Conservation (phyloP, 306 rosid species). For the Malus orientalis region DNA sequence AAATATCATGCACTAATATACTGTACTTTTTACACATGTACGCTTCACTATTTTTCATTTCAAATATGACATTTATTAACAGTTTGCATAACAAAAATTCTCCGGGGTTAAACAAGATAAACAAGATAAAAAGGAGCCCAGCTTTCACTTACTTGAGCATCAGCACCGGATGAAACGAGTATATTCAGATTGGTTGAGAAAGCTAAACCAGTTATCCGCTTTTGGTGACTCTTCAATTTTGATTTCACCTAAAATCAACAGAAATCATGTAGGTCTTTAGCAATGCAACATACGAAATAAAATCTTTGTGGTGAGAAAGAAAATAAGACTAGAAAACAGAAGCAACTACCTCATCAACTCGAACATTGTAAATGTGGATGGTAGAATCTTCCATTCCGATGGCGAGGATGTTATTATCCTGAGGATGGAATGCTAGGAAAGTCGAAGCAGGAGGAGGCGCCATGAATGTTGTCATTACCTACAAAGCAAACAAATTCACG, state of each 20-base stretch:
- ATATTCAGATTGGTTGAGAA: slow-evolving; percentile 68
- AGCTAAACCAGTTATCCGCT: slow-evolving; percentile 74
- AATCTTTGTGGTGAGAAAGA: not conserved
- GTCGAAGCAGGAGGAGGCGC: slow-evolving; percentile 76
- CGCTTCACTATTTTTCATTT: no score
- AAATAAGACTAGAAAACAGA: not conserved
- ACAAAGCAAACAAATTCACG: slow-evolving; percentile 12
- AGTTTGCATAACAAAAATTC: no score
- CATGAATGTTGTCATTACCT: slow-evolving; percentile 89
- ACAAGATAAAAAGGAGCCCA: not conserved
- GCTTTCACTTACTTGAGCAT: slow-evolving; percentile 60
- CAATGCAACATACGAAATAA: not conserved
- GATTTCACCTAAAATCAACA: slow-evolving; percentile 54
- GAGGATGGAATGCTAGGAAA: slow-evolving; percentile 75
- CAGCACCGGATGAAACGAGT: slow-evolving; percentile 78
- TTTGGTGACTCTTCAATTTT: slow-evolving; percentile 74
- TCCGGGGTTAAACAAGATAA: not conserved
- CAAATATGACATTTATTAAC: not conserved
- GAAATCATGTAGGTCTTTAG: slow-evolving; percentile 4
- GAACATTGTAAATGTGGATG: slow-evolving; percentile 67
- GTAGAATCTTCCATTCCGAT: slow-evolving; percentile 90
- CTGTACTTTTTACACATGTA: no score
- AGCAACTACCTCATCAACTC: slow-evolving; percentile 68
- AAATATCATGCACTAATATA: not conserved
- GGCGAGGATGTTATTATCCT: slow-evolving; percentile 87